phyloP scores from a whole-genome alignment of 1,139 yeast genomes.

The Entelexis paramagnoliae region DNA sequence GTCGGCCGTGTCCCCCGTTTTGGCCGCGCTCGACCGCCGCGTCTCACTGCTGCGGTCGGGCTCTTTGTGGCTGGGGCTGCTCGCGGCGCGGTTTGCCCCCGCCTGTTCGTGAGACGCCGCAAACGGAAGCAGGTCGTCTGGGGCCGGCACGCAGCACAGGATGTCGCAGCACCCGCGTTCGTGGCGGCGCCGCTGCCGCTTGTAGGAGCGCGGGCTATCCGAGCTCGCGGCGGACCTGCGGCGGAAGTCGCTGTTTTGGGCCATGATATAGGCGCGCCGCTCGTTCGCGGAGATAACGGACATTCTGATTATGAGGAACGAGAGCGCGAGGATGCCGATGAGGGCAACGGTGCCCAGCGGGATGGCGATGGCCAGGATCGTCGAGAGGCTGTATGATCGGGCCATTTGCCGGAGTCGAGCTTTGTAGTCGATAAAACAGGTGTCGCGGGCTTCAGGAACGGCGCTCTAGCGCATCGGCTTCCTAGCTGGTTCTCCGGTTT shows the following conservation, averaged over 20 bases:
- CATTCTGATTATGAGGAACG: conserved; percentile 9
- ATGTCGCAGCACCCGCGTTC: not conserved
- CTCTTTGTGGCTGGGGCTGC: no score
- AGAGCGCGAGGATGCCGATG: conserved; percentile 15
- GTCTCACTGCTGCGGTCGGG: no score
- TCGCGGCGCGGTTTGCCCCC: no score
- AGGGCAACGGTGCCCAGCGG: conserved; percentile 22
- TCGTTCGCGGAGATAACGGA: conserved; percentile 8
- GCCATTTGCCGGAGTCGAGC: not conserved
- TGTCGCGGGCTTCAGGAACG: not conserved
- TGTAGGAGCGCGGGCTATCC: not conserved
- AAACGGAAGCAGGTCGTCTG: not conserved
- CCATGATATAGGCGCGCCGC: conserved; percentile 2
- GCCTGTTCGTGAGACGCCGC: not conserved
- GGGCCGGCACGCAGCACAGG: not conserved
- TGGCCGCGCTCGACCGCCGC: no score
- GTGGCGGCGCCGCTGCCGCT: not conserved
- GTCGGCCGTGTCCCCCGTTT: no score
- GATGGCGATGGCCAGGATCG: conserved; percentile 23
- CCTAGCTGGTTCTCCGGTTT: no score
- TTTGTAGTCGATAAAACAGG: no score
- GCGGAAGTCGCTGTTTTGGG: conserved; percentile 9
- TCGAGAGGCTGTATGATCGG: conserved; percentile 11
- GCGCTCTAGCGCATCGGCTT: not conserved
- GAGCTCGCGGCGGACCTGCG: not conserved